phyloP scores from a whole-genome alignment of 2,329 filamentous ascomycete species.

The Cephalotrichum gorgonifer region DNA sequence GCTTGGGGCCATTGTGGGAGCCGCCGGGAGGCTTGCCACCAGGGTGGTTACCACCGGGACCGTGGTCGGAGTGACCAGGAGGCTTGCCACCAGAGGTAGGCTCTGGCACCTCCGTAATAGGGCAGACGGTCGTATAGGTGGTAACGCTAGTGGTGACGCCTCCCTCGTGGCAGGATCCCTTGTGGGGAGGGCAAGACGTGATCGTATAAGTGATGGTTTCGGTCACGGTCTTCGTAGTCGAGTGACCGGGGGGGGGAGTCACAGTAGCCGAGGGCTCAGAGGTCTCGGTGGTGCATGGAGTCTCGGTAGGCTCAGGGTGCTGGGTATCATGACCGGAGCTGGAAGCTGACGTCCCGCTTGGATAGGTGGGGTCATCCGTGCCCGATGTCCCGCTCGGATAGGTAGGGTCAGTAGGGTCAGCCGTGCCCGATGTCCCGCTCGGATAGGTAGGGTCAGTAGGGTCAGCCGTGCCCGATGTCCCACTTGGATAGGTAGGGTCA shows the following conservation, averaged over 20 bases:
- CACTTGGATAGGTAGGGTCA: background rate
- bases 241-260: conserved; percentile 4
- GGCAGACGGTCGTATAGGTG: conserved; percentile 30
- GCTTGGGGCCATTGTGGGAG: too few relatives aligned
- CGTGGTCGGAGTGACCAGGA: background rate
- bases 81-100: conserved; percentile 1
- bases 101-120: conserved; percentile 14
- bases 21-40: too few relatives aligned
- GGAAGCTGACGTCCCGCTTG: too few relatives aligned
- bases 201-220: conserved; percentile 19
- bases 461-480: background rate
- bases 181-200: conserved; percentile 18
- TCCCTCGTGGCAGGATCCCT: conserved; percentile 19
- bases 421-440: background rate
- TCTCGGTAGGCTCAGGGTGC: too few relatives aligned
- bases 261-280: background rate
- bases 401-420: background rate
- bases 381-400: background rate
- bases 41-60: too few relatives aligned
- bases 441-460: background rate
- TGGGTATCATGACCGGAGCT: too few relatives aligned
- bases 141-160: conserved; percentile 15
- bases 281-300: too few relatives aligned
- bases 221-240: conserved; percentile 17
- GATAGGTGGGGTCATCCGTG: too few relatives aligned